Evolutionary conservation across 2,329 filamentous ascomycete species (phyloP).

Genomic region (Achaetomium macrosporum): DNA sequence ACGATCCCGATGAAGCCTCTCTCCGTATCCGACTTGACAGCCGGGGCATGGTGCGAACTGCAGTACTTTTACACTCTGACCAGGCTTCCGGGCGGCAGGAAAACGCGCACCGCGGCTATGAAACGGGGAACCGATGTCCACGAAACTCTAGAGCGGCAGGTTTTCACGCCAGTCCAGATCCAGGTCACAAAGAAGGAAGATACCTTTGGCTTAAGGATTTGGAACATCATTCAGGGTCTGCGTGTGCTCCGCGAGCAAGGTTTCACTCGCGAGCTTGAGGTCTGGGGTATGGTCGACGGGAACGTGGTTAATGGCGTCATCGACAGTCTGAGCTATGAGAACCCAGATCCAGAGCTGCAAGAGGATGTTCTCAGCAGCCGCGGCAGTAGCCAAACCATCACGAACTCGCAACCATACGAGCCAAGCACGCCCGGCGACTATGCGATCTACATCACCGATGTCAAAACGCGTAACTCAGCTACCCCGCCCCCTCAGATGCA

Average conservation of each 20-base stretch:
- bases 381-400: constrained; percentile 28
- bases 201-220: constrained; percentile 71
- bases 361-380: constrained; percentile 43
- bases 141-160: constrained; percentile 74
- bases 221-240: constrained; percentile 86
- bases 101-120: constrained; percentile 76
- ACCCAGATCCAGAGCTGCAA: constrained; percentile 68
- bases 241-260: constrained; percentile 66
- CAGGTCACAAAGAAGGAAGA: constrained; percentile 73
- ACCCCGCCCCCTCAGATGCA: constrained; percentile 59
- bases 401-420: constrained; percentile 24
- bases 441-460: constrained; percentile 69
- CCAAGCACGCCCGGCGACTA: constrained; percentile 13
- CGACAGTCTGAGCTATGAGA: constrained; percentile 73
- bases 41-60: constrained; percentile 91
- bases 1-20: constrained; percentile 70
- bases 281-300: constrained; percentile 81
- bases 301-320: constrained; percentile 86
- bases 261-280: constrained; percentile 67
- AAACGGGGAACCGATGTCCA: constrained; percentile 74
- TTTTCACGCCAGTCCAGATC: constrained; percentile 71
- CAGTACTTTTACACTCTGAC: constrained; percentile 87
- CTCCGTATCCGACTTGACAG: constrained; percentile 81
- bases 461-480: constrained; percentile 73
- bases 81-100: constrained; percentile 63